Evolutionary conservation across 164 flowering plant genomes (phyloP), one percentile per base, ranked within the genome.

Genomic region (Vitis rotundifolia): DNA sequence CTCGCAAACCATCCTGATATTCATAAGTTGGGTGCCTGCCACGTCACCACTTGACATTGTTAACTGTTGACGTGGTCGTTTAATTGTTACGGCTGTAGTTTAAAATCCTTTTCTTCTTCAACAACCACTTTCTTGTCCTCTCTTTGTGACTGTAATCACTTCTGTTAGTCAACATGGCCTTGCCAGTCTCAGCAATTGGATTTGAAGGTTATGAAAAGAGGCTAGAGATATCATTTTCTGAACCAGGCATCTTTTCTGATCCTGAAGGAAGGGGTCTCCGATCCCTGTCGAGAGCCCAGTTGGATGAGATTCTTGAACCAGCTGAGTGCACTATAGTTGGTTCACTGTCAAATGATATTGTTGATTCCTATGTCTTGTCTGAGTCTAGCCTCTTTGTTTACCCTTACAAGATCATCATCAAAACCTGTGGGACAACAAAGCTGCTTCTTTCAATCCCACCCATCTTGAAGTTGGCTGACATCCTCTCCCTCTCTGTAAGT

Each of bases 121-220:
- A 26, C 56, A 14, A 22, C 60, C 10, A 58, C 66, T 72, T 70
- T 69, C 62, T n/a, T 54, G 70, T 60, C 47, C 66, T 55, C 73
- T 70, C 69, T 66, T 56, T 31, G 58, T 53, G 18, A 59, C 53
- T 66, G 44, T 50, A 4, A 26, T 58, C 49, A 57, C 29, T 29
- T 11, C 58, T 49, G 1, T 4, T n/a, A 51, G 71, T 48, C 63
- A 37, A 68, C 49, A 77, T 75, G 65, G 79, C 76, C 31, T 10
- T 74, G 73, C 52, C 71, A 11, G 82, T 73, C 9, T 83, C 86
- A 77, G 78, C 86, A 31, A 84, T 84, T 63, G 87, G 87, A 1
- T 84, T 84, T 73, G 87, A 84, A 77, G 87, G 87, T 60, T 84
- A 67, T 53, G 87, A 84, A 49, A 84, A 84, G 70, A 84, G 87